phyloP scores from a whole-genome alignment of 2,329 filamentous ascomycete genomes.

The Stemphylium lycopersici region DNA sequence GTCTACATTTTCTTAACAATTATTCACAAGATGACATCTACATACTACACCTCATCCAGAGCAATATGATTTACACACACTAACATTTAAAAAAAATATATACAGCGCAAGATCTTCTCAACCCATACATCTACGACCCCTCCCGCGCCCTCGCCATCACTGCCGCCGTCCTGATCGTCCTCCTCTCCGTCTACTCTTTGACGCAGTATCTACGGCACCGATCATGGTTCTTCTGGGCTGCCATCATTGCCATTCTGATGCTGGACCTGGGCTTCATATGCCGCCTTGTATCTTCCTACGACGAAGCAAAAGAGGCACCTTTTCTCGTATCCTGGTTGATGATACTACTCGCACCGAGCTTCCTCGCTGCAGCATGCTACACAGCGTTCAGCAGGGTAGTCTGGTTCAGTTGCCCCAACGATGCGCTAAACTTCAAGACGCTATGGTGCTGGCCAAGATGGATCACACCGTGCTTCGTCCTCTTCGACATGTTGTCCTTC shows the following conservation, averaged over 20 bases:
- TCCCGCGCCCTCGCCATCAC: slow-evolving; percentile 53
- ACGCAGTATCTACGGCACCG: slow-evolving; percentile 45
- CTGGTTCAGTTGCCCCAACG: slow-evolving; percentile 46
- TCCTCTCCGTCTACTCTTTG: slow-evolving; percentile 39
- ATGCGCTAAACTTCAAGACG: slow-evolving; percentile 50
- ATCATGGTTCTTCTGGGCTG: slow-evolving; percentile 47
- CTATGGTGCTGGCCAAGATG: slow-evolving; percentile 53
- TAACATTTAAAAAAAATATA: neutral
- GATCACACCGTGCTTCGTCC: slow-evolving; percentile 57
- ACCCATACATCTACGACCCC: slow-evolving; percentile 58
- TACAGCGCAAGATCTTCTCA: slow-evolving; percentile 31
- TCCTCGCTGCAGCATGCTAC: slow-evolving; percentile 59
- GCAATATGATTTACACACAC: neutral
- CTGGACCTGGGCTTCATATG: slow-evolving; percentile 61
- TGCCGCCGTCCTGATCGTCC: slow-evolving; percentile 51
- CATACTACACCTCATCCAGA: neutral
- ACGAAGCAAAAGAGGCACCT: slow-evolving; percentile 43
- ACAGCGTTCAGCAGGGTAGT: slow-evolving; percentile 57
- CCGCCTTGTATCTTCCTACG: slow-evolving; percentile 51
- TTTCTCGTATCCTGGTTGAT: slow-evolving; percentile 53
- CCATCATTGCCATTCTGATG: slow-evolving; percentile 46
- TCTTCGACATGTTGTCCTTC: slow-evolving; percentile 57
- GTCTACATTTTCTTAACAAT: neutral
- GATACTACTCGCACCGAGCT: slow-evolving; percentile 56
- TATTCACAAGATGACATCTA: neutral